Percentiles rank a stretch among this genome's conserved stretches.
Evolutionary conservation across 2,329 filamentous ascomycete species (phyloP).

Genomic region (Colletotrichum aenigma): DNA sequence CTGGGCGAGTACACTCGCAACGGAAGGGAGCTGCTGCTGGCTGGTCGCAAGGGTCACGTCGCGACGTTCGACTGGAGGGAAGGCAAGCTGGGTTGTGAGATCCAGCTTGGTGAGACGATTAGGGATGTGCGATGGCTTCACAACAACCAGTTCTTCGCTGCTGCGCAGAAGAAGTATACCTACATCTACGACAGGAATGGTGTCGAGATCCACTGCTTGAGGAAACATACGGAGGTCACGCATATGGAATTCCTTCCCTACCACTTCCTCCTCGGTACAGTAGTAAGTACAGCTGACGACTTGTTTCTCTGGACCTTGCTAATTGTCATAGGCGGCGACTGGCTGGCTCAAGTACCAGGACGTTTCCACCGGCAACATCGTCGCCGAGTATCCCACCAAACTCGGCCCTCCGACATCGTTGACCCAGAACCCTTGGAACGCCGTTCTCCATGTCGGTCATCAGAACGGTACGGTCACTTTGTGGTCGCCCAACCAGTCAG

Average conservation of each 20-base stretch:
- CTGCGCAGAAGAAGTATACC: conserved; percentile 94
- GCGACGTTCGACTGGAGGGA: conserved; percentile 96
- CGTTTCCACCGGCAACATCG: conserved; percentile 87
- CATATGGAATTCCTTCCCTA: conserved; percentile 97
- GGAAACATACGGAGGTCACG: conserved; percentile 88
- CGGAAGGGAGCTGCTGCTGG: conserved; percentile 83
- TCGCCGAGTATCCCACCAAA: conserved; percentile 84
- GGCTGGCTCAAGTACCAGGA: conserved; percentile 95
- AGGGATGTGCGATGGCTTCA: conserved; percentile 91
- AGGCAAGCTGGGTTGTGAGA: conserved; percentile 87
- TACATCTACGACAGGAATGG: conserved; percentile 95
- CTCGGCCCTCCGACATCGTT: conserved; percentile 84
- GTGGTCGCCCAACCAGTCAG: conserved; percentile 91
- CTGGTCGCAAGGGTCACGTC: conserved; percentile 90
- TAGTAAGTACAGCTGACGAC: conserved; percentile 58
- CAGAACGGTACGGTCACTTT: conserved; percentile 94
- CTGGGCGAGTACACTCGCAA: conserved; percentile 88
- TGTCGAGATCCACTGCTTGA: conserved; percentile 89
- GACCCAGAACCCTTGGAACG: conserved; percentile 89
- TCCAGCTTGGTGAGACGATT: conserved; percentile 90
- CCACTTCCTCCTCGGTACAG: conserved; percentile 89
- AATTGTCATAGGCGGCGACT: conserved; percentile 65
- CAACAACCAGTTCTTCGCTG: conserved; percentile 93
- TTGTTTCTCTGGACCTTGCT: conserved; percentile 15
- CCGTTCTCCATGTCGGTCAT: conserved; percentile 88